A percentile compares a stretch with the other conserved stretches of the same genome.
Evolutionary conservation across 2,329 filamentous ascomycete genomes (phyloP).

Genomic region (Sclerotinia trifoliorum): DNA sequence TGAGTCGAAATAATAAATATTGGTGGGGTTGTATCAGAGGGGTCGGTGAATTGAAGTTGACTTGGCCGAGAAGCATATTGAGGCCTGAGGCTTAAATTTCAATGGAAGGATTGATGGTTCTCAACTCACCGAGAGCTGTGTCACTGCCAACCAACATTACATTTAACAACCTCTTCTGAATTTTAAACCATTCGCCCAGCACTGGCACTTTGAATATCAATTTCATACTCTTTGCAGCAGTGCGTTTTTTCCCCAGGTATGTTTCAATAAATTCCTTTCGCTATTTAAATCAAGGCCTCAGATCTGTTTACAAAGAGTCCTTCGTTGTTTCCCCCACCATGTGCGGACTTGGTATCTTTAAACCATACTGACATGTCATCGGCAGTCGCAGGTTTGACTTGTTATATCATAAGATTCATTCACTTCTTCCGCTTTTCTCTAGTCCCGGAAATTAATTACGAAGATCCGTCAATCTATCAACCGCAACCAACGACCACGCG

Average conservation of each 20-base stretch:
- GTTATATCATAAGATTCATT: conserved; percentile 15
- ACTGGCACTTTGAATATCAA: conserved; percentile 7
- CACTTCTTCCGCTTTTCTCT: neutral
- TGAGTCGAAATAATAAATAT: conserved; percentile 21
- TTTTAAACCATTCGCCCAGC: conserved; percentile 1
- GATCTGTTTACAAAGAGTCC: conserved; percentile 16
- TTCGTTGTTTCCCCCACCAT: conserved; percentile 13
- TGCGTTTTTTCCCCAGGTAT: conserved; percentile 4
- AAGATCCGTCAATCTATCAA: conserved; percentile 25
- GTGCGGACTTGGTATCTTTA: neutral
- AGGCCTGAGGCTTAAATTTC: neutral
- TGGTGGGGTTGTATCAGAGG: conserved; percentile 22
- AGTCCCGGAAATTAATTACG: conserved; percentile 13
- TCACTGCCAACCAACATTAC: conserved; percentile 18
- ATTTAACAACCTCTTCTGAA: conserved; percentile 12
- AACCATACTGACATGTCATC: conserved; percentile 3
- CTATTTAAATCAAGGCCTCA: neutral
- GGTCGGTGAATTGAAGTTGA: conserved; percentile 4
- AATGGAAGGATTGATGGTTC: conserved; percentile 10
- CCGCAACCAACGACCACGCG: conserved; percentile 34
- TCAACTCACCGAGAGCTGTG: conserved; percentile 11
- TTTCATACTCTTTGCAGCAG: neutral
- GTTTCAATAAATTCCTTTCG: neutral
- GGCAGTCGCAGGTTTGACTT: conserved; percentile 7
- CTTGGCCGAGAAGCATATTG: neutral